Evolutionary conservation across 768 basidiomycete genomes (phyloP), one percentile per base, ranked within the genome.

Genomic region (Albatrellus ellisii): DNA sequence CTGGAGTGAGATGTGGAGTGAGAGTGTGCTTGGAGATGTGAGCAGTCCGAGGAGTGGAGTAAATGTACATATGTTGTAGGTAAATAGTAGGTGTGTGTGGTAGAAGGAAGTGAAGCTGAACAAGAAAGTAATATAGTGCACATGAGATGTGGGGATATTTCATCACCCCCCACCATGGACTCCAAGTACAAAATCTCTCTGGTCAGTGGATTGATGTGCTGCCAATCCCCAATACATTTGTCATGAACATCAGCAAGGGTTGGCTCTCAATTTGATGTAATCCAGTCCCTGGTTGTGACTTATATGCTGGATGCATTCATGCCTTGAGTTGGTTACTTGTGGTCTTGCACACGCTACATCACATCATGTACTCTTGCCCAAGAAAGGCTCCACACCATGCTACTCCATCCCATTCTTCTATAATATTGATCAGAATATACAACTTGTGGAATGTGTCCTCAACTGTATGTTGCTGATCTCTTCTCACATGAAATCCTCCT

Each of bases 401-500:
- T 88, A 86, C 59, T 87, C 84, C 0, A 72, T 89, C 0, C 86
- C 86, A 0, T 86, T 86, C 62, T 89, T 89, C 72, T 85, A 88
- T 52, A 84, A 77, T 49, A 86, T 88, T 40, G 63, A 74, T 5
- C 61, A 81, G 32, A 61, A 68, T 26, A 64, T 75, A 3, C 60
- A 63, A 34, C 61, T 88, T 14, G 60, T 56, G 20, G 64, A 72
- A 32, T 41, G 66, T 3, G 68, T 61, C 4, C 58, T 72, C n/a
- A 55, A 63, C 3, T 59, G 67, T 72, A 68, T 26, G 58, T 50
- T 5, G 15, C n/a, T n/a, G 26, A n/a, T n/a, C n/a, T n/a, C n/a
- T n/a, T n/a, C n/a, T n/a, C n/a, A n/a, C n/a, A n/a, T n/a, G n/a
- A n/a, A n/a, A n/a, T n/a, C n/a, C n/a, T n/a, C n/a, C n/a, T n/a